These are phyloP conservation scores for Plasmopara muralis DNA, from an alignment of 352 stramenopile genomes.

Conservation along the genomic window DNA sequence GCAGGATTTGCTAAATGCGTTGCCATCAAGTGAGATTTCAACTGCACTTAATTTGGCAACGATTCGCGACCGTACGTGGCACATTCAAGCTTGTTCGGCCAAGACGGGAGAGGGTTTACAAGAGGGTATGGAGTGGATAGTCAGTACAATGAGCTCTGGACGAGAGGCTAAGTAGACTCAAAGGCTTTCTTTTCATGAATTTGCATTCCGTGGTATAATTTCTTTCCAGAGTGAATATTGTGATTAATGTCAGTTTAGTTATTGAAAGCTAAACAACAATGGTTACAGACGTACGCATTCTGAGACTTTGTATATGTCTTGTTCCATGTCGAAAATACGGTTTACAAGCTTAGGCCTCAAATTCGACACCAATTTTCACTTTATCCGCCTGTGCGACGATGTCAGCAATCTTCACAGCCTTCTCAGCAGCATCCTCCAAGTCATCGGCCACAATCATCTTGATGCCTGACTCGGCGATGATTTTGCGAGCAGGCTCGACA, in stretches of 20 bases:
- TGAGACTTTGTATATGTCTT: constrained; percentile 26
- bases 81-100: no score
- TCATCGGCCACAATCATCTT: constrained; percentile 93
- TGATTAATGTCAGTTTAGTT: no score
- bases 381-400: constrained; percentile 71
- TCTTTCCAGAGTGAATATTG: no score
- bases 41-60: constrained; percentile 85
- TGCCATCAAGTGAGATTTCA: constrained; percentile 87
- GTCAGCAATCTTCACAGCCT: constrained; percentile 90
- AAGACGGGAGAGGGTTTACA: no score
- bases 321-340: no score
- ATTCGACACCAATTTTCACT: constrained; percentile 66
- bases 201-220: no score
- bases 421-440: constrained; percentile 93
- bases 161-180: no score
- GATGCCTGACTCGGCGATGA: constrained; percentile 91
- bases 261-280: neutral
- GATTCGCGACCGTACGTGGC: constrained; percentile 21
- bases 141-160: no score
- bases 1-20: constrained; percentile 91
- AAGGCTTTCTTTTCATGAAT: no score
- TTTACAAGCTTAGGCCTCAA: constrained; percentile 39
- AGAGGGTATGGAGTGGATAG: no score
- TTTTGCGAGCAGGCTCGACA: constrained; percentile 90
- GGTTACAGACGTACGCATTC: constrained; percentile 20